Conservation (phyloP, 2,329 filamentous ascomycete species). For the Alternaria rosae region DNA sequence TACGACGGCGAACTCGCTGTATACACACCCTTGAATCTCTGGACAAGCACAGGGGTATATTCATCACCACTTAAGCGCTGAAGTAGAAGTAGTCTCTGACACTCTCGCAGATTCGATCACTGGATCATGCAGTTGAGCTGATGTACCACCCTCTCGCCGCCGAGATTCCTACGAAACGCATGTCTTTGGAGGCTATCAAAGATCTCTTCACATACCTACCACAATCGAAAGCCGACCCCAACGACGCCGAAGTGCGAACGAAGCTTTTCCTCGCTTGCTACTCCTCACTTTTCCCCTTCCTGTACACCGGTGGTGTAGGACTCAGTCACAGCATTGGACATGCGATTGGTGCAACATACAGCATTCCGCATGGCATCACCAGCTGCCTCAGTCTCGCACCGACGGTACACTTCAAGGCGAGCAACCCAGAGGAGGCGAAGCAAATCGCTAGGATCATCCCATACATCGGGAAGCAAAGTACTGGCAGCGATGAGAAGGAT, state of each 20-base stretch:
- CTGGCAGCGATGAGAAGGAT: slow-evolving; percentile 55
- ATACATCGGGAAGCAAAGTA: slow-evolving; percentile 53
- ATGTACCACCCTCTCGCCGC: slow-evolving; percentile 63
- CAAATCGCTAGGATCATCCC: slow-evolving; percentile 58
- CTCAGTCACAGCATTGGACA: slow-evolving; percentile 60
- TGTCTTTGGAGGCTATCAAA: slow-evolving; percentile 57
- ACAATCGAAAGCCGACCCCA: slow-evolving; percentile 56
- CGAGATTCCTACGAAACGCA: slow-evolving; percentile 57
- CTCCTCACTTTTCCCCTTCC: slow-evolving; percentile 57
- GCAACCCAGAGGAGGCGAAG: slow-evolving; percentile 55
- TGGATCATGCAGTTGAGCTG: slow-evolving; percentile 64
- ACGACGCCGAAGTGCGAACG: slow-evolving; percentile 59
- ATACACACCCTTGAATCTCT: slow-evolving; percentile 60
- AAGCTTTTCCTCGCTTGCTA: slow-evolving; percentile 62
- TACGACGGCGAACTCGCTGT: slow-evolving; percentile 62
- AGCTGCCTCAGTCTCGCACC: slow-evolving; percentile 62
- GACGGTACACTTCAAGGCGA: slow-evolving; percentile 62
- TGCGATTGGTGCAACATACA: slow-evolving; percentile 63
- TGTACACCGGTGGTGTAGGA: slow-evolving; percentile 60
- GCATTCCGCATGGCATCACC: slow-evolving; percentile 64
- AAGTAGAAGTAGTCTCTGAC: slow-evolving; percentile 7
- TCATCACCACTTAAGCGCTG: not conserved
- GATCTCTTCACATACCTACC: slow-evolving; percentile 63
- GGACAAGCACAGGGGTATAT: slow-evolving; percentile 58
- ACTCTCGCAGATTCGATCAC: slow-evolving; percentile 53